phyloP scores from a whole-genome alignment of 371 early-diverging fungal genomes.

The Rhizopus microsporus region DNA sequence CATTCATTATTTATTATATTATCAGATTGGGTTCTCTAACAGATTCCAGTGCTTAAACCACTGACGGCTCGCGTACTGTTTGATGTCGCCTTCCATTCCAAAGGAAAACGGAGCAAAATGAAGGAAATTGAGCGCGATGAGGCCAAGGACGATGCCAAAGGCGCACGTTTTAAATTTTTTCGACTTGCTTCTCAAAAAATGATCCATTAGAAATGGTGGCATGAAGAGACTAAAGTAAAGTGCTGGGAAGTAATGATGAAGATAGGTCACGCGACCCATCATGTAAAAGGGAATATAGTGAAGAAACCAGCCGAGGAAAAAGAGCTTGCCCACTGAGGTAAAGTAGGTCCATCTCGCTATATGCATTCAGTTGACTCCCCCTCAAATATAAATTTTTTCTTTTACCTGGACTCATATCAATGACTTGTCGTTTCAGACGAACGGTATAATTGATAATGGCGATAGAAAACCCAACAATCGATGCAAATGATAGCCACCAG shows the following conservation, averaged over 20 bases:
- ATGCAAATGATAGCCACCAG: conserved; percentile 88
- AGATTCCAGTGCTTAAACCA: conserved; percentile 65
- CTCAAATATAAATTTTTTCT: not conserved
- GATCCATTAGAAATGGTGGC: conserved; percentile 76
- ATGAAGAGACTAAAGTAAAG: conserved; percentile 92
- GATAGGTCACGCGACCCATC: conserved; percentile 97
- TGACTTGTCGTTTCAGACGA: conserved; percentile 62
- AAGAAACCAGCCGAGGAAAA: conserved; percentile 90
- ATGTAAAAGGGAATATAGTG: conserved; percentile 98
- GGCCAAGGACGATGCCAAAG: conserved; percentile 47
- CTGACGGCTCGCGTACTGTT: conserved; percentile 44
- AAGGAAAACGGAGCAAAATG: conserved; percentile 85
- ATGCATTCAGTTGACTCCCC: not conserved
- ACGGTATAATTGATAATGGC: conserved; percentile 55
- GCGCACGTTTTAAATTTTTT: conserved; percentile 24
- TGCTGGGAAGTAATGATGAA: conserved; percentile 99
- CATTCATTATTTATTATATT: not conserved
- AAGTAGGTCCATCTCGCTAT: conserved; percentile 63
- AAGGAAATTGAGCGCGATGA: conserved; percentile 59
- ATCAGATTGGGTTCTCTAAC: conserved; percentile 8
- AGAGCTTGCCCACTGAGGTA: conserved; percentile 68
- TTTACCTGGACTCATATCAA: conserved; percentile 56
- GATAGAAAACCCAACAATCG: conserved; percentile 52
- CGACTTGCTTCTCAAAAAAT: conserved; percentile 39
- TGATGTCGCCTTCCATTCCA: conserved; percentile 78